Base-by-base conservation (phyloP, 139 green algal genomes). In the Chlamydomonas sp. region DNA sequence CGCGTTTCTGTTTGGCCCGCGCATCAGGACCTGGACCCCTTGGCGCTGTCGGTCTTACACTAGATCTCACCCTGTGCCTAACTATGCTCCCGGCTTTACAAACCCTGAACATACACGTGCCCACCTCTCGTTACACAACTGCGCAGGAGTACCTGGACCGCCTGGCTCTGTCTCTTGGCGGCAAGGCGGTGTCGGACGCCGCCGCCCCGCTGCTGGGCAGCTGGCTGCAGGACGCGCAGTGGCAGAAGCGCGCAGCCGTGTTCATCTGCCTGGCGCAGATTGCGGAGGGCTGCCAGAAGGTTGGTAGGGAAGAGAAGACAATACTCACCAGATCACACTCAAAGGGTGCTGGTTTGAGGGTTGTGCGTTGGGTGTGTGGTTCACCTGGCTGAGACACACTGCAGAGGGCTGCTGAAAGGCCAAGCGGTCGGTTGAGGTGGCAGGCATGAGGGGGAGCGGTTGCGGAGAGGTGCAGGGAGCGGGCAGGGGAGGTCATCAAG, bases 261-360 rank as follows among this genome's bases (percentile, higher is more conserved):
- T 96, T 99, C 57, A 97, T 99, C 85, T 95, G 92, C 88, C 90
- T 98, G 63, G 93, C 98, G 7, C 98, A 99, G 91, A 98, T 99
- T 85, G 98, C 98, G 20, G 98, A 99, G 93, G 98, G 98, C 31
- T 99, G 98, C 92, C 83, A 78, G 31, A 99, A 99, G 95, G 91
- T 94, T 80, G 2, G 87, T 5, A 3, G 57, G 18, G 15, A 17
- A 0, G 72, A n/a, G 14, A 1, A 16, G 14, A 15, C 74, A 14
- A n/a, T 1, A 14, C 9, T 79, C 12, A n/a, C 31, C 9, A 15
- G 74, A 12, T 15, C n/a, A 9, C 12, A 60, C 20, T 74, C 60
- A 58, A 75, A 12, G 60, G 63, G 18, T 85, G 79, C 8, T 83
- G 64, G 16, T 83, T 10, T 71, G 66, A 18, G 66, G 66, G 66